Conservation (phyloP, 352 stramenopile species). For the Phytopythium sindhum region DNA sequence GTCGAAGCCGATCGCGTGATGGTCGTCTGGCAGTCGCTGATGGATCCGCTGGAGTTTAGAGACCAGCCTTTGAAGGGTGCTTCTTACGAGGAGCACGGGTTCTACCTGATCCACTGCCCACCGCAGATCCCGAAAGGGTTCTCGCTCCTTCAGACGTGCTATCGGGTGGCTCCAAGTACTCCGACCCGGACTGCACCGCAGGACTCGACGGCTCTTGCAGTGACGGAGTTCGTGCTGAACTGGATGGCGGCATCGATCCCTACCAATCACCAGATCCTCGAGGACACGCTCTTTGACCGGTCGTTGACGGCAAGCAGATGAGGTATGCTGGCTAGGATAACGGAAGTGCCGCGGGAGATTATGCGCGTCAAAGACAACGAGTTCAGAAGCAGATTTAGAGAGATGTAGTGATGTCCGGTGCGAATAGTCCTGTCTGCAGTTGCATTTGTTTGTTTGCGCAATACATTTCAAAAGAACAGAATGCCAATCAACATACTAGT, state of each 20-base stretch:
- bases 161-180: not conserved
- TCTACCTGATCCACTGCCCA: conserved; percentile 10
- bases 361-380: not conserved
- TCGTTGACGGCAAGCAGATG: not conserved
- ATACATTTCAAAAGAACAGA: too few species aligned
- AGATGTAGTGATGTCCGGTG: not conserved
- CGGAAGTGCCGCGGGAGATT: not conserved
- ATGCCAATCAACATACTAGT: too few species aligned
- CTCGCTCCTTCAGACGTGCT: not conserved
- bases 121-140: not conserved
- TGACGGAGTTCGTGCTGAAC: conserved; percentile 6
- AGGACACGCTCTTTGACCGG: not conserved
- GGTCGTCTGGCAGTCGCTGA: conserved; percentile 43
- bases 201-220: conserved; percentile 1
- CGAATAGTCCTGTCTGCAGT: not conserved
- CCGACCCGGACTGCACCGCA: not conserved
- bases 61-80: conserved; percentile 15
- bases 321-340: not conserved
- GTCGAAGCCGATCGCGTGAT: conserved; percentile 38
- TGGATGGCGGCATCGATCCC: conserved; percentile 4
- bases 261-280: conserved; percentile 8
- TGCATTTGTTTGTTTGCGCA: not conserved
- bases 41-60: conserved; percentile 40
- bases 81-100: conserved; percentile 21
- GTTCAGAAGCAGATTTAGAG: too few species aligned